Conservation (phyloP, 148 eudicot genomes). For the Amaranthus hypochondriacus region DNA sequence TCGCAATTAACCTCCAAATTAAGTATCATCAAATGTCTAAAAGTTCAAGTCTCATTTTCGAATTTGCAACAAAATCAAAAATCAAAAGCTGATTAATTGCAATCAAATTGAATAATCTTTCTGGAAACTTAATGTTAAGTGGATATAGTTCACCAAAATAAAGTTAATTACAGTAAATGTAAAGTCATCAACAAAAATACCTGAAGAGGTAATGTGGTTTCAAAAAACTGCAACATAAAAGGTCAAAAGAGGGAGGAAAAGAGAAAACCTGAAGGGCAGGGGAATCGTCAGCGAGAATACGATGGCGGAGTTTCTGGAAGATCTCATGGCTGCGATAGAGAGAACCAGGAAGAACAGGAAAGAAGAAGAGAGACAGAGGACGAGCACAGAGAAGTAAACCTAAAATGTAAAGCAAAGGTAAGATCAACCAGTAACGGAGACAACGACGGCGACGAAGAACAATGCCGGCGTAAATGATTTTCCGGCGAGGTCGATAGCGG, state of each 20-base stretch:
- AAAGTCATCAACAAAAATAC: not conserved
- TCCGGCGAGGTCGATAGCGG: conserved; percentile 33
- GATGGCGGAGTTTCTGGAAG: conserved; percentile 47
- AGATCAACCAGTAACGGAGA: conserved; percentile 43
- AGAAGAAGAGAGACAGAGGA: conserved; percentile 44
- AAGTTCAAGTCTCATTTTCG: no score
- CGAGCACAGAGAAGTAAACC: conserved; percentile 51
- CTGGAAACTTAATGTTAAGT: not conserved
- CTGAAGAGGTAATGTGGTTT: not conserved
- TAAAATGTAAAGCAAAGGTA: conserved; percentile 42
- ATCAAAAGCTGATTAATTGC: not conserved
- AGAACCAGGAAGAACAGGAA: conserved; percentile 52
- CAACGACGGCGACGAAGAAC: conserved; percentile 35
- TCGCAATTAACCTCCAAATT: no score
- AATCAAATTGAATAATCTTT: not conserved
- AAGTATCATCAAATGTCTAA: no score
- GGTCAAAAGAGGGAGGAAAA: not conserved
- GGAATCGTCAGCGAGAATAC: conserved; percentile 42
- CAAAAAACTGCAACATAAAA: not conserved
- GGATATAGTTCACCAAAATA: not conserved
- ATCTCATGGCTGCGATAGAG: conserved; percentile 53
- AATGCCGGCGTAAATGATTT: conserved; percentile 25
- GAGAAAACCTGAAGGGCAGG: conserved; percentile 42
- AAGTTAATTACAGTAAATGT: not conserved
- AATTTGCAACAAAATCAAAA: not conserved